Evolutionary conservation across 2,329 filamentous ascomycete species (phyloP).

Genomic region (Exophiala phaeomuriformis): DNA sequence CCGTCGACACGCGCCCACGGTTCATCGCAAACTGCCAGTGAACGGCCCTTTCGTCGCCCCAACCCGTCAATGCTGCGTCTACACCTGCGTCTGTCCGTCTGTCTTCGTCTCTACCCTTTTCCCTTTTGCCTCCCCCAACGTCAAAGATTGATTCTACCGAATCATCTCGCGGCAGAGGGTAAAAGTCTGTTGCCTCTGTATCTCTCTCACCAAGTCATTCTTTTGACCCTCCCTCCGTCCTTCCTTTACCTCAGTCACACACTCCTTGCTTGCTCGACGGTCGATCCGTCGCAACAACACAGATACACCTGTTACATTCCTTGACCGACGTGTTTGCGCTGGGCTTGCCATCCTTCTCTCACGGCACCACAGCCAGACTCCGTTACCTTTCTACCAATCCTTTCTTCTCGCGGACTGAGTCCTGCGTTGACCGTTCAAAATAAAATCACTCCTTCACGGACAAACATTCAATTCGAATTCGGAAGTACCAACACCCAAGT

Average conservation of each 20-base stretch:
- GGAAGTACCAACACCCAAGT: neutral
- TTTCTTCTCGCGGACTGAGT: slow-evolving; percentile 20
- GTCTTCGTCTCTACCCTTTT: neutral
- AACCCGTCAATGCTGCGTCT: neutral
- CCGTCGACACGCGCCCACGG: neutral
- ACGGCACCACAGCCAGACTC: slow-evolving; percentile 6
- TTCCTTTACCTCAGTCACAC: slow-evolving; percentile 10
- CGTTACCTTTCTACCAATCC: slow-evolving; percentile 1
- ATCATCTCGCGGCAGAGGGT: slow-evolving; percentile 3
- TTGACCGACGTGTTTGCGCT: slow-evolving; percentile 13
- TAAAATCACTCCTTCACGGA: slow-evolving; percentile 3
- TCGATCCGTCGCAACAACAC: slow-evolving; percentile 22
- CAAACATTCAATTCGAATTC: slow-evolving; percentile 6
- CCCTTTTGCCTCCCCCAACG: slow-evolving; percentile 6
- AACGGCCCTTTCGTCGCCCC: neutral
- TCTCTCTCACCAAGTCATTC: slow-evolving; percentile 15
- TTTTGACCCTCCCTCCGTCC: slow-evolving; percentile 10
- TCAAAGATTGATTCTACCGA: neutral
- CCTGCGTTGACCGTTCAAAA: slow-evolving; percentile 4
- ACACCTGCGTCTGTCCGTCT: neutral
- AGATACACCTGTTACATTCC: slow-evolving; percentile 9
- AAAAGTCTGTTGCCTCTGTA: slow-evolving; percentile 13
- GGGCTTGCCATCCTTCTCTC: slow-evolving; percentile 12
- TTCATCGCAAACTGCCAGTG: neutral
- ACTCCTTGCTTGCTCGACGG: slow-evolving; percentile 17